phyloP scores from a whole-genome alignment of 2,329 filamentous ascomycete genomes.

The Fusarium sp. region DNA sequence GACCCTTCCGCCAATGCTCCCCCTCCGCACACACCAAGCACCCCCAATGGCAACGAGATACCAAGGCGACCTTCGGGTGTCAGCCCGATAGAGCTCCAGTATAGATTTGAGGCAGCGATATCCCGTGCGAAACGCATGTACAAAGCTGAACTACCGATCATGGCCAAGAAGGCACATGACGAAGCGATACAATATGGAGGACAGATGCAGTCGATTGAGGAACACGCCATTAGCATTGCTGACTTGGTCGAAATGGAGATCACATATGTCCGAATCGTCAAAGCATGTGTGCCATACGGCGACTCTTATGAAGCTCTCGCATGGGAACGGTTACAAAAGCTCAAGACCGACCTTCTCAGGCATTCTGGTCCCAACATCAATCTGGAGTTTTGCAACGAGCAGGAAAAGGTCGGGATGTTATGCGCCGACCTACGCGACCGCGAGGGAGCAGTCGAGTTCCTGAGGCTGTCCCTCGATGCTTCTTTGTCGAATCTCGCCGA shows the following conservation, averaged over 20 bases:
- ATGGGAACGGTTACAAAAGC: slow-evolving; percentile 3
- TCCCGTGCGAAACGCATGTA: slow-evolving; percentile 13
- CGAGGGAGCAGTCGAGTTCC: slow-evolving; percentile 12
- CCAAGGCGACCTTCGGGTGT: slow-evolving; percentile 2
- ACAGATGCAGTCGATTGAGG: slow-evolving; percentile 1
- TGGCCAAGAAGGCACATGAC: slow-evolving; percentile 25
- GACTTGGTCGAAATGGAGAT: slow-evolving; percentile 13
- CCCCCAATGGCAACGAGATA: not conserved
- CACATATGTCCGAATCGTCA: slow-evolving; percentile 14
- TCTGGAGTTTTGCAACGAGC: not conserved
- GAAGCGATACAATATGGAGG: slow-evolving; percentile 10
- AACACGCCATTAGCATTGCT: not conserved
- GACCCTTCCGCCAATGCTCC: not conserved
- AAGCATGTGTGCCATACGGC: not conserved
- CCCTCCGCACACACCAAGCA: not conserved
- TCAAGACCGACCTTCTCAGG: slow-evolving; percentile 4
- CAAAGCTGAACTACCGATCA: not conserved
- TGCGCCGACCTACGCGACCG: slow-evolving; percentile 20
- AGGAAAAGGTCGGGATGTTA: slow-evolving; percentile 9
- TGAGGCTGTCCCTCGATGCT: slow-evolving; percentile 1
- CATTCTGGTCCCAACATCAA: not conserved
- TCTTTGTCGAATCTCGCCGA: not conserved
- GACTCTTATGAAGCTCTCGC: slow-evolving; percentile 10
- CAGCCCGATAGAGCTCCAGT: slow-evolving; percentile 1
- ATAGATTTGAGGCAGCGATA: slow-evolving; percentile 13